Evolutionary conservation across 192 early-diverging fungal genomes (phyloP).

Genomic region (Spizellomyces sp.): DNA sequence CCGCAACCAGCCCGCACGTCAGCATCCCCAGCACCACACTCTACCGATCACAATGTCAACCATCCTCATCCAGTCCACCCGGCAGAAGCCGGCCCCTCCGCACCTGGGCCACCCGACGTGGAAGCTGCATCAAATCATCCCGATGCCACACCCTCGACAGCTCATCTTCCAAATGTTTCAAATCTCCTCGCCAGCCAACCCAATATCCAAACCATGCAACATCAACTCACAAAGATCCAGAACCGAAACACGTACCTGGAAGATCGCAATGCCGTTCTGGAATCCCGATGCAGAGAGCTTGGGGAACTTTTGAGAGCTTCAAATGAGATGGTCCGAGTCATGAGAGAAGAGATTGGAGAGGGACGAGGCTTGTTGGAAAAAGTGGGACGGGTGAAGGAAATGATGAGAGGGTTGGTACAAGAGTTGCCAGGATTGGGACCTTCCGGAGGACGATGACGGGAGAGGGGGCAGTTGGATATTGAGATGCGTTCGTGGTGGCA

Average conservation of each 20-base stretch:
- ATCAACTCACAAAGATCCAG: neutral
- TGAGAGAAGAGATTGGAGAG: conserved; percentile 10
- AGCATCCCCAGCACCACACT: too few relatives aligned
- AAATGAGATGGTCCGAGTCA: conserved; percentile 17
- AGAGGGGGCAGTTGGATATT: too few relatives aligned
- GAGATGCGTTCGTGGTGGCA: too few relatives aligned
- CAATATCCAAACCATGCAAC: conserved; percentile 6
- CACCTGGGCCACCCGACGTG: too few relatives aligned
- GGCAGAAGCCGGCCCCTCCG: too few relatives aligned
- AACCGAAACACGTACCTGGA: neutral
- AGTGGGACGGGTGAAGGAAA: neutral
- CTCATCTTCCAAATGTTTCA: too few relatives aligned
- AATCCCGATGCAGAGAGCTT: conserved; percentile 12
- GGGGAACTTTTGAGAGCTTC: conserved; percentile 10
- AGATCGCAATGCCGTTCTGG: neutral
- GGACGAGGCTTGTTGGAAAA: neutral
- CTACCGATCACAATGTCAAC: too few relatives aligned
- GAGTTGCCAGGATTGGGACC: neutral
- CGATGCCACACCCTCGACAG: too few relatives aligned
- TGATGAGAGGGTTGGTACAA: conserved; percentile 10
- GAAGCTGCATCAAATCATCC: too few relatives aligned
- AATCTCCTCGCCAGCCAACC: neutral
- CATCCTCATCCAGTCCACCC: too few relatives aligned
- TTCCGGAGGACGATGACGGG: too few relatives aligned
- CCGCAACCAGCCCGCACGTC: too few relatives aligned